A percentile compares a stretch with the other conserved stretches of the same genome.
phyloP scores from a whole-genome alignment of 2,329 filamentous ascomycete species.

The Scedosporium apiospermum region DNA sequence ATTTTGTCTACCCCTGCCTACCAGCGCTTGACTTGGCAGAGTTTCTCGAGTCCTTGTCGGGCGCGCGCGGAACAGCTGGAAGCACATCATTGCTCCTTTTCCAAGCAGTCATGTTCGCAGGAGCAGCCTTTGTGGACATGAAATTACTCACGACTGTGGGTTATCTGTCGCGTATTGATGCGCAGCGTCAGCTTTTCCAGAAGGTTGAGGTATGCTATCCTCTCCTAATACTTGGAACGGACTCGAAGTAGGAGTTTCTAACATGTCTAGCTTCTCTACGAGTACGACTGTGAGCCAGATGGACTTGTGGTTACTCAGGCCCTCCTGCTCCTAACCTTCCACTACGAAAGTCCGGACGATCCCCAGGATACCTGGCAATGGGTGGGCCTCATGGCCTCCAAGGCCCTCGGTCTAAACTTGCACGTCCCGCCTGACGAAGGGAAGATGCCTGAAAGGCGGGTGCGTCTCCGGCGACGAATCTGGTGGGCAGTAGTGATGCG shows the following conservation, averaged over 20 bases:
- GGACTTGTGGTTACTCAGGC: not conserved
- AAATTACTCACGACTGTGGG: not conserved
- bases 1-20: not conserved
- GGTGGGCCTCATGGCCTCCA: not conserved
- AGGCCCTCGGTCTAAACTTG: not conserved
- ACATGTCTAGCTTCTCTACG: not conserved
- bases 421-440: not conserved
- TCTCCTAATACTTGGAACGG: too few species aligned
- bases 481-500: not conserved
- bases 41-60: not conserved
- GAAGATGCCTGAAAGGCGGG: not conserved
- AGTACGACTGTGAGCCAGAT: not conserved
- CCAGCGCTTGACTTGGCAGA: not conserved
- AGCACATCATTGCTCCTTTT: not conserved
- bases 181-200: not conserved
- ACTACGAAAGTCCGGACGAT: not conserved
- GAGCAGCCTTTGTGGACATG: not conserved
- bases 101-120: not conserved
- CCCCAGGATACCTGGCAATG: not conserved
- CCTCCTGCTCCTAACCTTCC: not conserved
- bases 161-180: not conserved
- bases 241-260: not conserved
- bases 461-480: not conserved
- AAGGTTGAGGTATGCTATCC: not conserved
- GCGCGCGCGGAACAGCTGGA: not conserved